phyloP scores from a whole-genome alignment of 2,329 filamentous ascomycete genomes.

The Paecilomyces dactylethromorphus region DNA sequence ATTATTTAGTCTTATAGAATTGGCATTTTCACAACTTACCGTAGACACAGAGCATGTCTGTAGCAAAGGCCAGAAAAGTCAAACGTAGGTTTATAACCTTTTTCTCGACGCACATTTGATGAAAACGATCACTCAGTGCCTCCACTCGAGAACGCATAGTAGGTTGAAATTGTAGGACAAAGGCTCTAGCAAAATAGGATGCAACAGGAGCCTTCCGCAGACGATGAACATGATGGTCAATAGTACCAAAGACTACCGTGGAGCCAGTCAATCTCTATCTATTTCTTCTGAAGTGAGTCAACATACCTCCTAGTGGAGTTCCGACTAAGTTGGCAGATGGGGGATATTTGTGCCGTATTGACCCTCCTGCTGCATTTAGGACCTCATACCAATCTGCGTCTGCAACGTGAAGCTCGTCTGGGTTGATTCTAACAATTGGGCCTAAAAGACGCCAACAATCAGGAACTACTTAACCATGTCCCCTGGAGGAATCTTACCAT shows the following conservation, averaged over 20 bases:
- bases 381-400: neutral
- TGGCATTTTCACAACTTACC: neutral
- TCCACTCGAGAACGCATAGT: neutral
- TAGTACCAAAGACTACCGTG: neutral
- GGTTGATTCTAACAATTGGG: neutral
- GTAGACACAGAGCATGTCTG: neutral
- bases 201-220: neutral
- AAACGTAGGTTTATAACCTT: neutral
- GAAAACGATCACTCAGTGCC: neutral
- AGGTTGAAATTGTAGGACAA: neutral
- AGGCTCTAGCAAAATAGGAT: constrained; percentile 1
- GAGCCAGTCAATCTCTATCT: neutral
- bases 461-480: neutral
- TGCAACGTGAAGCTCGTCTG: neutral
- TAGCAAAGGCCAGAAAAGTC: neutral
- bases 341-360: neutral
- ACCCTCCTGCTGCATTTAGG: neutral
- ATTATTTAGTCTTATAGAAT: neutral
- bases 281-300: neutral
- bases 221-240: neutral
- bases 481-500: constrained; percentile 10
- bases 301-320: neutral
- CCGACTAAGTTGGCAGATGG: neutral
- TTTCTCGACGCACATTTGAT: neutral
- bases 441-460: neutral